Conservation (phyloP, 2,329 filamentous ascomycete genomes). For the Cladosporium sphaerospermum region DNA sequence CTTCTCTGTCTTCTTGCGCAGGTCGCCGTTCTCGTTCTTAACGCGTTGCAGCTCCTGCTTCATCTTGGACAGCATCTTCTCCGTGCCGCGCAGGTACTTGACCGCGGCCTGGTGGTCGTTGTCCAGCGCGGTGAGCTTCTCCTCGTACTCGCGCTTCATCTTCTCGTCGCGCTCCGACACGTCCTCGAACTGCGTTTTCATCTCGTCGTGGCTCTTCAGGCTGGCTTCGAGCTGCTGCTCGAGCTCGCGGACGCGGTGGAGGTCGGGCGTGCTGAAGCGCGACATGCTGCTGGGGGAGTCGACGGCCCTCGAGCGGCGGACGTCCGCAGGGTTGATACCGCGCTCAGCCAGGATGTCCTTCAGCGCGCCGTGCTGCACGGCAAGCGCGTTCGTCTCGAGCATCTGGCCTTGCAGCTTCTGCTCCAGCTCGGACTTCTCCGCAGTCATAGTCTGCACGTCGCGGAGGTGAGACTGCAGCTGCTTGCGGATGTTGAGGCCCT, state of each 20-base stretch:
- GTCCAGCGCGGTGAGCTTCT: conserved; percentile 88
- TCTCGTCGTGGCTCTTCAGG: conserved; percentile 76
- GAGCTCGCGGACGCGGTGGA: conserved; percentile 71
- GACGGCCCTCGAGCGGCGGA: conserved; percentile 64
- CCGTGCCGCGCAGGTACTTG: conserved; percentile 95
- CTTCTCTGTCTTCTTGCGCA: conserved; percentile 70
- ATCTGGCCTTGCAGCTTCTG: conserved; percentile 78
- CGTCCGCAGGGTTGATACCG: conserved; percentile 71
- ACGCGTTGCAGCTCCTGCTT: conserved; percentile 94
- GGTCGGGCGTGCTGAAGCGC: conserved; percentile 69
- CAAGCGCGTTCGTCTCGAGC: conserved; percentile 87
- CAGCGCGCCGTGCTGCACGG: conserved; percentile 84
- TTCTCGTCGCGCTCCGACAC: conserved; percentile 77
- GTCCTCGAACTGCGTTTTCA: conserved; percentile 67
- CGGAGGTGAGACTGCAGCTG: conserved; percentile 80
- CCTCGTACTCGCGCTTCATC: conserved; percentile 81
- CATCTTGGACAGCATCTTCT: conserved; percentile 98
- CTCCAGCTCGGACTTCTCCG: conserved; percentile 74
- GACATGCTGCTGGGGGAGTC: conserved; percentile 61
- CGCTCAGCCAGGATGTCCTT: conserved; percentile 89
- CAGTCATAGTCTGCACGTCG: conserved; percentile 75
- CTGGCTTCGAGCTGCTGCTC: conserved; percentile 80
- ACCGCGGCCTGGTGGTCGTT: conserved; percentile 97
- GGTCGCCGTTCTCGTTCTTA: conserved; percentile 75
- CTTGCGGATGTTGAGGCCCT: conserved; percentile 81